Evolutionary conservation across 257 asterid genomes (phyloP), one percentile per base, ranked within the genome.

Genomic region (Solanum habrochaites): DNA sequence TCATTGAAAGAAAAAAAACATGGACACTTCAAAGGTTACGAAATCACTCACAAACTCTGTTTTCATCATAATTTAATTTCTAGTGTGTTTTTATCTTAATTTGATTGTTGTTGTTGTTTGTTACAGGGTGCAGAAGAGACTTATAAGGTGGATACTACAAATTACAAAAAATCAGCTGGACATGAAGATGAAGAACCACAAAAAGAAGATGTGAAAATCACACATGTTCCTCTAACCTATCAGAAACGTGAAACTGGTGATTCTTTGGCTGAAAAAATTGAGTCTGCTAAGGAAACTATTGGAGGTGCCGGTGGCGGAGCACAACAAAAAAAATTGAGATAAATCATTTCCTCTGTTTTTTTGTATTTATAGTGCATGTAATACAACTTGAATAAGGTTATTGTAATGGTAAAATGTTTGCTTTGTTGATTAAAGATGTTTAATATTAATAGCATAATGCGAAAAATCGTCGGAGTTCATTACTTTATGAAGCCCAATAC

Each of bases 121-220:
- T 37, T 86, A 31, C 86, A 90, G 92, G 93, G 47, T 42, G 87
- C n/a, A 2, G 87, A 6, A 77, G 93, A 93, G 90, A 32, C 70
- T 27, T 21, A 58, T 58, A 89, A 87, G 40, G 93, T 93, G 88
- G 87, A 90, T 31, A 84, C 94, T 3, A 91, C 85, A 64, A 93
- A 91, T 85, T 86, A 88, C 85, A 90, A 92, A 35, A 78, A 62
- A 49, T 72, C 93, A 49, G 89, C 92, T 60, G 95, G 94, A 9
- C 66, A 72, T 15, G 92, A 86, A 13, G 49, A 31, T 3, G 88
- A 85, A 83, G 85, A 80, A 11, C 88, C 95, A 21, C 27, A 75
- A 13, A 85, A 87, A 64, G 90, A 90, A 86, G 70, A 88, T 31
- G 94, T 90, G 87, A 88, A 71, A 85, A 82, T 93, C 12, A 93